These are phyloP conservation scores for Trichoderma gamsii DNA, from an alignment of 495 filamentous ascomycete genomes.

Conservation along the genomic window DNA sequence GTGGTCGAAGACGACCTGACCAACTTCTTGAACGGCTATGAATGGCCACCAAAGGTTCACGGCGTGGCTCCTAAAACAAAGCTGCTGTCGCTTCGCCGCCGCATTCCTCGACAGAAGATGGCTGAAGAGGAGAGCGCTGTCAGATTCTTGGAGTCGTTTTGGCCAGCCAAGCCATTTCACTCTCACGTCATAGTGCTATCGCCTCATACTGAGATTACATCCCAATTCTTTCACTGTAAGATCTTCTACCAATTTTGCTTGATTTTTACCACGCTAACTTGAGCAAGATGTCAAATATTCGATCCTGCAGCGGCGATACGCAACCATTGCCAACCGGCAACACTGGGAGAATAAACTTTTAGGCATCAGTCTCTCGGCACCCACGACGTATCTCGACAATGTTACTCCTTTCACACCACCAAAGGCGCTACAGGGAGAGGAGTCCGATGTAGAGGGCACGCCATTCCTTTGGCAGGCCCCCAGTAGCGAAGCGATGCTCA, in stretches of 20 bases:
- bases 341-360: conserved; percentile 49
- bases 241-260: neutral
- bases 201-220: conserved; percentile 66
- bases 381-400: conserved; percentile 52
- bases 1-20: conserved; percentile 55
- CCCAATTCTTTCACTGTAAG: conserved; percentile 71
- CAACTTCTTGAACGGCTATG: conserved; percentile 52
- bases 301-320: conserved; percentile 68
- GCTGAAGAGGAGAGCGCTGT: conserved; percentile 59
- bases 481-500: conserved; percentile 69
- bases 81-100: conserved; percentile 65
- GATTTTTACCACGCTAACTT: neutral
- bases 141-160: conserved; percentile 74
- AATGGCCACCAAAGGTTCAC: conserved; percentile 54
- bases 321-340: conserved; percentile 38
- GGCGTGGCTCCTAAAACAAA: conserved; percentile 30
- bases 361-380: conserved; percentile 72
- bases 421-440: conserved; percentile 21
- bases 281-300: conserved; percentile 56
- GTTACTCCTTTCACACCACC: conserved; percentile 49
- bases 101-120: conserved; percentile 49
- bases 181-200: conserved; percentile 75
- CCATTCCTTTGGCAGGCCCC: conserved; percentile 80
- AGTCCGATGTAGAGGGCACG: conserved; percentile 28
- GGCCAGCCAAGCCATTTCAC: conserved; percentile 52